These are phyloP conservation scores for Trifolium dubium DNA, from an alignment of 306 rosid genomes.

Conservation along the genomic window DNA sequence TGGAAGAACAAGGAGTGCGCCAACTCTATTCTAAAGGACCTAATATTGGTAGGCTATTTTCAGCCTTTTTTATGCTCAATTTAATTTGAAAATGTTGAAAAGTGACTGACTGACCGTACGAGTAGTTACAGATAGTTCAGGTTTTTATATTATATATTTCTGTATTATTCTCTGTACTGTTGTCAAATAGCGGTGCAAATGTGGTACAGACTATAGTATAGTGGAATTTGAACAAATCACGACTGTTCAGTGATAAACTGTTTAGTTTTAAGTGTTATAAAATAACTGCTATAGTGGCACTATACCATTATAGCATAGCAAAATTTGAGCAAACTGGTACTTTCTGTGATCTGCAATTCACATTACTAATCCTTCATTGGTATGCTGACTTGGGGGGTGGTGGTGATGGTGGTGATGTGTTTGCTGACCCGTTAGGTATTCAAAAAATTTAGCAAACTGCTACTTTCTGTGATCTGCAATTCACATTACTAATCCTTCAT, in stretches of 20 bases:
- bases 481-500: too few relatives aligned
- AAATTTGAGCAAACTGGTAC: neutral
- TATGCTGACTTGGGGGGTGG: conserved; percentile 18
- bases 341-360: neutral
- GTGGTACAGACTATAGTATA: neutral
- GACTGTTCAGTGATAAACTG: neutral
- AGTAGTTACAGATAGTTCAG: conserved; percentile 3
- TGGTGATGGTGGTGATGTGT: too few relatives aligned
- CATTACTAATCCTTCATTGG: neutral
- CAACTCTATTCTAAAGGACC: conserved; percentile 83
- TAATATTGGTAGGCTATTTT: conserved; percentile 64
- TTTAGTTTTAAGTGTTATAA: neutral
- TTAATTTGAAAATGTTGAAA: conserved; percentile 29
- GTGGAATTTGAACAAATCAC: neutral
- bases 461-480: too few relatives aligned
- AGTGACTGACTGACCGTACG: conserved; percentile 22
- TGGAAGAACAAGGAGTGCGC: conserved; percentile 96
- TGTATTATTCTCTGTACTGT: neutral
- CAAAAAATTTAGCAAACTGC: too few relatives aligned
- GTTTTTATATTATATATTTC: neutral
- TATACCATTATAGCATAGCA: neutral
- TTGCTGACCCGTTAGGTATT: too few relatives aligned
- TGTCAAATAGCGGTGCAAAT: neutral
- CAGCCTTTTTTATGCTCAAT: conserved; percentile 15
- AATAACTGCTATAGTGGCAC: neutral